Conservation (phyloP, 2,329 filamentous ascomycete genomes). For the Elsinoe perseae region DNA sequence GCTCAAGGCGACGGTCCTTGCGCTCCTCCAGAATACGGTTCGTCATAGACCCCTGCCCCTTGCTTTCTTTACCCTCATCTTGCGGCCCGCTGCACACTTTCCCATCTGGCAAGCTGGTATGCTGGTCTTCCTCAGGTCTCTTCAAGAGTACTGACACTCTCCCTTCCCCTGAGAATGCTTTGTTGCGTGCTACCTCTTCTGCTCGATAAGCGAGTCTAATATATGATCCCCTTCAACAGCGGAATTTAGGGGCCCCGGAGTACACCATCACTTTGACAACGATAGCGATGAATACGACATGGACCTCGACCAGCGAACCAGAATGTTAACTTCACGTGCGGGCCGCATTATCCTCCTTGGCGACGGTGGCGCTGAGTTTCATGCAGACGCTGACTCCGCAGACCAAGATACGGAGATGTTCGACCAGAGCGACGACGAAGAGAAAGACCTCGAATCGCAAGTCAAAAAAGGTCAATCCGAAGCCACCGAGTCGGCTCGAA, state of each 20-base stretch:
- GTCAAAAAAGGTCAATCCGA: conserved; percentile 55
- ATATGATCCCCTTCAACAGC: conserved; percentile 30
- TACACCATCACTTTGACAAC: conserved; percentile 42
- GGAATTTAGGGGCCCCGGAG: conserved; percentile 45
- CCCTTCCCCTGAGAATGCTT: neutral
- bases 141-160: neutral
- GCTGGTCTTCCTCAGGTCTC: neutral
- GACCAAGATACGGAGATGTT: conserved; percentile 77
- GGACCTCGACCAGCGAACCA: conserved; percentile 61
- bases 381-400: conserved; percentile 17
- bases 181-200: neutral
- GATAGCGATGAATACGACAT: conserved; percentile 59
- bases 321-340: conserved; percentile 59
- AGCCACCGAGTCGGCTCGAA: conserved; percentile 27
- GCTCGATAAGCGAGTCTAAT: conserved; percentile 1
- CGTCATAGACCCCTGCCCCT: conserved; percentile 45
- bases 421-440: conserved; percentile 54
- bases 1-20: conserved; percentile 95
- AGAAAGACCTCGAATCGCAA: conserved; percentile 77
- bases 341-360: conserved; percentile 91
- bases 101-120: neutral
- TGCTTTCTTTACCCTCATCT: neutral
- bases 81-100: neutral
- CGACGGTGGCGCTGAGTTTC: conserved; percentile 69
- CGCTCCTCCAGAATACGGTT: conserved; percentile 98